Evolutionary conservation across 2,329 filamentous ascomycete genomes (phyloP).

Genomic region (Fusarium illudens): DNA sequence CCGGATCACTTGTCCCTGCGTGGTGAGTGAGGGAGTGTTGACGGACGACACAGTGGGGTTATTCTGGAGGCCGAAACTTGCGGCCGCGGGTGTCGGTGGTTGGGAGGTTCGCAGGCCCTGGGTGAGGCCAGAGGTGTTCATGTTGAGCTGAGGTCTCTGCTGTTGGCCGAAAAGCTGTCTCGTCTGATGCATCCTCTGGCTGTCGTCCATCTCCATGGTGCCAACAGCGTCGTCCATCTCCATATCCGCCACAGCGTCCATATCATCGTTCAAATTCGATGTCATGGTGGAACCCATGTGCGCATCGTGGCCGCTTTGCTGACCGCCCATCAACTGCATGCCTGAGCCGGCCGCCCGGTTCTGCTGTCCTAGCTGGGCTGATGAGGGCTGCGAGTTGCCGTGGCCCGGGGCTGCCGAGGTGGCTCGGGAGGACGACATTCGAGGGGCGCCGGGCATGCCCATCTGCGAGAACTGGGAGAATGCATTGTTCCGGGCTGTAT

Average conservation of each 20-base stretch:
- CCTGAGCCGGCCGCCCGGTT: slow-evolving; percentile 42
- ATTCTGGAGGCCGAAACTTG: slow-evolving; percentile 82
- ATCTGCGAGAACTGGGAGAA: slow-evolving; percentile 53
- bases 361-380: slow-evolving; percentile 48
- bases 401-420: slow-evolving; percentile 44
- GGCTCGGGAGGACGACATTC: slow-evolving; percentile 47
- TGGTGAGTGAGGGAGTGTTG: slow-evolving; percentile 90
- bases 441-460: slow-evolving; percentile 45
- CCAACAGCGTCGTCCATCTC: slow-evolving; percentile 89
- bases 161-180: slow-evolving; percentile 74
- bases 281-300: slow-evolving; percentile 56
- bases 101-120: slow-evolving; percentile 87
- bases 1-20: slow-evolving; percentile 73
- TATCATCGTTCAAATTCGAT: slow-evolving; percentile 62
- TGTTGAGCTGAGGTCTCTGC: slow-evolving; percentile 75
- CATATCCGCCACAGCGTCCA: slow-evolving; percentile 93
- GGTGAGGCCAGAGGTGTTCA: slow-evolving; percentile 78
- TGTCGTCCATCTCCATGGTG: slow-evolving; percentile 70
- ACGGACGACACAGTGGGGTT: slow-evolving; percentile 97
- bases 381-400: slow-evolving; percentile 41
- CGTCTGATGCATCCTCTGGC: slow-evolving; percentile 72
- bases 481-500: slow-evolving; percentile 51
- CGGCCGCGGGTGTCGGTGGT: slow-evolving; percentile 82
- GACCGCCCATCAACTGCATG: slow-evolving; percentile 54
- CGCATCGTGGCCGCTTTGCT: slow-evolving; percentile 43